Percentiles rank a stretch among this genome's conserved stretches.
Conservation (phyloP, 495 filamentous ascomycete species). For the Lophiotrema nucula region DNA sequence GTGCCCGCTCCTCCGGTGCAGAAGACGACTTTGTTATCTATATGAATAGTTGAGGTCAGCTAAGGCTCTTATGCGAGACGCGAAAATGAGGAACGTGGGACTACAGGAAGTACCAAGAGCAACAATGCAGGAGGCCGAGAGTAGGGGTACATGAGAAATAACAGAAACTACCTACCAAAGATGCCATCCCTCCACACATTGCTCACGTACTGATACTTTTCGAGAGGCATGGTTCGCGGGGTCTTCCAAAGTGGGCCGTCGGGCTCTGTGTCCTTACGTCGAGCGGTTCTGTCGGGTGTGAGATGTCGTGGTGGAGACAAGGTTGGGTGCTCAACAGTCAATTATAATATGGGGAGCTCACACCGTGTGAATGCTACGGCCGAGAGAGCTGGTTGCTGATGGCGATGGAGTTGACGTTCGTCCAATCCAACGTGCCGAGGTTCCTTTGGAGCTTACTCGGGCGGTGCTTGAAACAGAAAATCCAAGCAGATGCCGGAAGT, state of each 20-base stretch:
- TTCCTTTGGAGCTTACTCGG: constrained; percentile 14
- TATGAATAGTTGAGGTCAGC: constrained; percentile 1
- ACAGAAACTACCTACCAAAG: constrained; percentile 58
- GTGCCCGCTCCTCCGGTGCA: constrained; percentile 93
- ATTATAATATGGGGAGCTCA: neutral
- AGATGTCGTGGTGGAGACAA: too few species aligned
- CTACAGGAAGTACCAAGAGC: neutral
- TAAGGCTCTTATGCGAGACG: neutral
- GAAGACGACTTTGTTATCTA: constrained; percentile 83
- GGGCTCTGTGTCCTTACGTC: neutral
- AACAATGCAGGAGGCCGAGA: neutral
- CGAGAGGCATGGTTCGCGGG: constrained; percentile 58
- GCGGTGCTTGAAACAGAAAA: too few species aligned
- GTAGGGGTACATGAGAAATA: neutral
- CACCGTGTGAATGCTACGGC: constrained; percentile 4
- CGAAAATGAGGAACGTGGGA: neutral
- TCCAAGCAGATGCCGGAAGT: too few species aligned
- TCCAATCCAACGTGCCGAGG: constrained; percentile 15
- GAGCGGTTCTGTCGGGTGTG: neutral
- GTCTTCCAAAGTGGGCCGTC: neutral
- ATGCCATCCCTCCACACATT: constrained; percentile 80
- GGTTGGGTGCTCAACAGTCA: neutral
- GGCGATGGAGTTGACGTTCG: neutral
- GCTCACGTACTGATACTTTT: constrained; percentile 73
- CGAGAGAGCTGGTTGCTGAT: constrained; percentile 7